Conservation (phyloP, 83 land plant genomes). For the Thuja plicata region DNA sequence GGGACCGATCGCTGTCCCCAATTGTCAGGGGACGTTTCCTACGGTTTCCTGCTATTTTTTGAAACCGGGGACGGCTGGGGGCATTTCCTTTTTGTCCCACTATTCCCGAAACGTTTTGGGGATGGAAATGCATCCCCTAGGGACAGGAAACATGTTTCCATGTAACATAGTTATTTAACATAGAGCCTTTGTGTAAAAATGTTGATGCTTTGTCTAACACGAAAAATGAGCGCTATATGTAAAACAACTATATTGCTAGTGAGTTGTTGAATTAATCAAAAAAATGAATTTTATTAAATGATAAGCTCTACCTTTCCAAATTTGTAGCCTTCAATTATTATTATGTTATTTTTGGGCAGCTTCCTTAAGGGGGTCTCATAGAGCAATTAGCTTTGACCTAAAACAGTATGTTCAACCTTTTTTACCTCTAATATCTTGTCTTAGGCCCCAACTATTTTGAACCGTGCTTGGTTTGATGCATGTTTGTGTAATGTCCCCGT, state of each 20-base stretch:
- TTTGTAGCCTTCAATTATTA: neutral
- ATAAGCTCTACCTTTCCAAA: neutral
- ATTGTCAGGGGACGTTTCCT: too few species aligned
- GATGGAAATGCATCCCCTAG: too few species aligned
- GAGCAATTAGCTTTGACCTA: too few species aligned
- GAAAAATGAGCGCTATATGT: neutral
- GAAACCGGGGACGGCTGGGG: too few species aligned
- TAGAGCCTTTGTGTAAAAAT: neutral
- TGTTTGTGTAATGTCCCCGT: too few species aligned
- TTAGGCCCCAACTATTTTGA: neutral
- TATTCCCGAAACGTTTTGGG: too few species aligned
- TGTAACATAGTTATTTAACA: neutral
- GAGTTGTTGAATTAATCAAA: neutral
- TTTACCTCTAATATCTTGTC: neutral
- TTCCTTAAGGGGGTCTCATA: too few species aligned
- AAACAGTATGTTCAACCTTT: too few species aligned
- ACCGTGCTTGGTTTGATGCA: neutral
- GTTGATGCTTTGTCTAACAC: neutral
- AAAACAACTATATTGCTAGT: neutral
- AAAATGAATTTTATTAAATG: neutral
- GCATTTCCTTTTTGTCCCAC: too few species aligned
- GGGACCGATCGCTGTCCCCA: too few species aligned
- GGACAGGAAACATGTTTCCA: too few species aligned
- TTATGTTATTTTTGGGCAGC: neutral
- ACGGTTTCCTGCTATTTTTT: too few species aligned